Percentiles rank a stretch among this genome's conserved stretches.
Evolutionary conservation across 208 protist genomes (phyloP).

Genomic region (Crithidia mellificae): DNA sequence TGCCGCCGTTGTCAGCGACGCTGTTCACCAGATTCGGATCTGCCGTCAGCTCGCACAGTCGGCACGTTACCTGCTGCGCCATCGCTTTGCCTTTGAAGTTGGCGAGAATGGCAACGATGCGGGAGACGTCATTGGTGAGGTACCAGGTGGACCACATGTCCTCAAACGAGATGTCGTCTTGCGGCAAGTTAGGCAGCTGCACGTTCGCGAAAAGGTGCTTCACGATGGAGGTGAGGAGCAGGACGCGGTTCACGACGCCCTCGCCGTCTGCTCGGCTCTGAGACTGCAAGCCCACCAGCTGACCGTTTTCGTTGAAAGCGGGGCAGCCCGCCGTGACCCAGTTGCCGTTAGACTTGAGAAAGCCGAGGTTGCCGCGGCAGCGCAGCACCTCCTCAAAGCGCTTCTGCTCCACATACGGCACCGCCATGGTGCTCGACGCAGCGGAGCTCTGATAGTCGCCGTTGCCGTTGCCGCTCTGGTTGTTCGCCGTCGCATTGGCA

Average conservation of each 20-base stretch:
- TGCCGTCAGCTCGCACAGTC: slow-evolving; percentile 69
- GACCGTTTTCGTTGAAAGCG: slow-evolving; percentile 83
- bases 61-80: slow-evolving; percentile 53
- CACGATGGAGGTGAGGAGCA: slow-evolving; percentile 84
- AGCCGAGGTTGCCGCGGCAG: slow-evolving; percentile 67
- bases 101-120: slow-evolving; percentile 69
- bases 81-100: slow-evolving; percentile 79
- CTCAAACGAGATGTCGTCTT: slow-evolving; percentile 52
- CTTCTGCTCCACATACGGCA: slow-evolving; percentile 59
- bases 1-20: slow-evolving; percentile 57
- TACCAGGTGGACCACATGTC: slow-evolving; percentile 92
- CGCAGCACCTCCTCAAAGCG: slow-evolving; percentile 89
- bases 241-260: slow-evolving; percentile 78
- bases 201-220: slow-evolving; percentile 90
- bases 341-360: slow-evolving; percentile 74
- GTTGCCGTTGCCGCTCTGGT: not conserved
- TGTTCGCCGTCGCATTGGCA: no score
- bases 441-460: slow-evolving; percentile 3
- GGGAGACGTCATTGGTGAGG: slow-evolving; percentile 68
- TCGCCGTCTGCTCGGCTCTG: slow-evolving; percentile 68
- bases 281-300: slow-evolving; percentile 85
- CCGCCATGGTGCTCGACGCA: not conserved
- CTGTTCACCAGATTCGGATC: slow-evolving; percentile 49
- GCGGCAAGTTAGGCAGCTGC: slow-evolving; percentile 71
- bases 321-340: slow-evolving; percentile 78